Evolutionary conservation across 441 rosid genomes (phyloP).

Genomic region (Adansonia madagascariensis): DNA sequence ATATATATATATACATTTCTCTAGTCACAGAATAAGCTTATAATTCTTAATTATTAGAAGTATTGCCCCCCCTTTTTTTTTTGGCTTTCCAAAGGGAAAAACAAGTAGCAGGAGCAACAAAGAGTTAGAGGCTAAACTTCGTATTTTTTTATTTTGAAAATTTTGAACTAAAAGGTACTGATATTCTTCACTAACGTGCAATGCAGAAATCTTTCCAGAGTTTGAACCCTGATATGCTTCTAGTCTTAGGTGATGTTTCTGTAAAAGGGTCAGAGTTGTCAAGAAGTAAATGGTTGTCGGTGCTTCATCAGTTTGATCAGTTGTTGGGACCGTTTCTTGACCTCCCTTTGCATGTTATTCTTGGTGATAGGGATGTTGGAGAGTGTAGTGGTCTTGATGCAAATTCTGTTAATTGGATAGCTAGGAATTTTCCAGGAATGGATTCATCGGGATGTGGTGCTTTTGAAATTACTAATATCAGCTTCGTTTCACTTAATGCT

Average conservation of each 20-base stretch:
- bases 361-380: slow-evolving; percentile 68
- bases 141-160: background rate
- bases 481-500: slow-evolving; percentile 63
- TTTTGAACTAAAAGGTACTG: slow-evolving; percentile 1
- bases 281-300: slow-evolving; percentile 47
- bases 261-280: slow-evolving; percentile 53
- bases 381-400: slow-evolving; percentile 47
- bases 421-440: slow-evolving; percentile 60
- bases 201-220: slow-evolving; percentile 53
- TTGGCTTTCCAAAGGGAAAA: background rate
- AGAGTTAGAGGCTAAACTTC: background rate
- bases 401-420: slow-evolving; percentile 47
- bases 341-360: slow-evolving; percentile 58
- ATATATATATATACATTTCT: background rate
- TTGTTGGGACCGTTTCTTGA: slow-evolving; percentile 53
- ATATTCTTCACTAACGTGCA: slow-evolving; percentile 7
- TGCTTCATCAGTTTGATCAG: slow-evolving; percentile 49
- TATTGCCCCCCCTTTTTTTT: background rate
- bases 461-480: slow-evolving; percentile 58
- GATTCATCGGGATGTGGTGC: slow-evolving; percentile 65
- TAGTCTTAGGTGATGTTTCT: slow-evolving; percentile 66
- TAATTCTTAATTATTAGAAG: background rate
- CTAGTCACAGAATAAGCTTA: background rate
- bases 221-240: slow-evolving; percentile 64
- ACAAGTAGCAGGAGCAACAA: background rate